phyloP scores from a whole-genome alignment of 371 early-diverging fungal species.

The Mucor irregularis region DNA sequence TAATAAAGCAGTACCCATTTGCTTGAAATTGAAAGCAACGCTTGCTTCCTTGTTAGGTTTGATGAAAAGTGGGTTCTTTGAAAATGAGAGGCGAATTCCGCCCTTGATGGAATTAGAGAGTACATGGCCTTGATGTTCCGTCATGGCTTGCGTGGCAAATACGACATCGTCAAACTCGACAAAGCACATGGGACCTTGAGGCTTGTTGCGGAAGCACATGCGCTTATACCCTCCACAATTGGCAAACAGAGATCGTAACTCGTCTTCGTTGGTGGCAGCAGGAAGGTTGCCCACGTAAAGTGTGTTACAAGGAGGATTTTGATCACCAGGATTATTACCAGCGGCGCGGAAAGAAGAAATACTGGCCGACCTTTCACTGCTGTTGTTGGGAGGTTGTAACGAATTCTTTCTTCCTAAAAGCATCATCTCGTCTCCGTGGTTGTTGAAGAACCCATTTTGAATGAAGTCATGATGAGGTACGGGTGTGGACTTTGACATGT shows the following conservation, averaged over 20 bases:
- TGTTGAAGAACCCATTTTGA: too few species aligned
- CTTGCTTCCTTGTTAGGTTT: slow-evolving; percentile 25
- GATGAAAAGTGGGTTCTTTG: slow-evolving; percentile 91
- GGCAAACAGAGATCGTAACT: slow-evolving; percentile 80
- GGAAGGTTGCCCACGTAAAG: slow-evolving; percentile 95
- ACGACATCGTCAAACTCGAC: slow-evolving; percentile 91
- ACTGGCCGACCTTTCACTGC: background rate
- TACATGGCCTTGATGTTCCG: slow-evolving; percentile 78
- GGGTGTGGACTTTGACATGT: slow-evolving; percentile 22
- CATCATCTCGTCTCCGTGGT: slow-evolving; percentile 1
- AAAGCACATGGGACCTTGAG: slow-evolving; percentile 93
- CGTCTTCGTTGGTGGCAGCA: slow-evolving; percentile 82
- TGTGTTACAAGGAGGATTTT: slow-evolving; percentile 97
- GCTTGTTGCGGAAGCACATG: slow-evolving; percentile 83
- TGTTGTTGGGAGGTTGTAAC: slow-evolving; percentile 4
- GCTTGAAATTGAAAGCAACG: slow-evolving; percentile 17
- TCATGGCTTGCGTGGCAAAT: slow-evolving; percentile 86
- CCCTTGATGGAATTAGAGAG: slow-evolving; percentile 88
- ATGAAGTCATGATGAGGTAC: slow-evolving; percentile 12
- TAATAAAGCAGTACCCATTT: slow-evolving; percentile 32
- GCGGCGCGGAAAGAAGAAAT: slow-evolving; percentile 7
- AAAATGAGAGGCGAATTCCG: slow-evolving; percentile 91
- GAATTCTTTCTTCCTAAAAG: slow-evolving; percentile 6
- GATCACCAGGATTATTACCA: slow-evolving; percentile 54
- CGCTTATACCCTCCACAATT: slow-evolving; percentile 83